phyloP scores from a whole-genome alignment of 139 green algal species.

The Eudorina sp. region DNA sequence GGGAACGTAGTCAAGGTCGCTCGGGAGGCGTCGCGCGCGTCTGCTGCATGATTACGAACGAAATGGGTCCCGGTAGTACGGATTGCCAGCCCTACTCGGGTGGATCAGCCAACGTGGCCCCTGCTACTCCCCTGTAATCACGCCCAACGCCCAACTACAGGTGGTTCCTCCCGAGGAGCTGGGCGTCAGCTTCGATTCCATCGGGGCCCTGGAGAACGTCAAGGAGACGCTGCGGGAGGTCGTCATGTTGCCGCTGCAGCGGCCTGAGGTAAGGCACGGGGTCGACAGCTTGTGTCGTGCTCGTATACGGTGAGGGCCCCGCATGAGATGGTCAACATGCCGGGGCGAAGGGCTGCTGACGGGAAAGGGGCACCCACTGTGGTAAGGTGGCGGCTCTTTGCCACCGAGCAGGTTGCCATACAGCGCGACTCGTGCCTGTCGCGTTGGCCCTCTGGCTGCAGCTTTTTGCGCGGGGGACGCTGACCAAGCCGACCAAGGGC shows the following conservation, averaged over 20 bases:
- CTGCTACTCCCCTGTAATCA: neutral
- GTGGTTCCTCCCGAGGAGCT: constrained; percentile 60
- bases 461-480: constrained; percentile 77
- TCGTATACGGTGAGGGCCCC: no score
- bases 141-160: neutral
- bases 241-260: constrained; percentile 82
- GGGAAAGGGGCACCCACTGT: no score
- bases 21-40: no score
- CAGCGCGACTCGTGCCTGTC: no score
- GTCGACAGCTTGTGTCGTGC: neutral
- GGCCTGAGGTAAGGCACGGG: constrained; percentile 50
- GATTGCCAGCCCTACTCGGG: no score
- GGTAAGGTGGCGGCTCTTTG: no score
- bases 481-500: constrained; percentile 80
- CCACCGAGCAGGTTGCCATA: no score
- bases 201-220: constrained; percentile 69
- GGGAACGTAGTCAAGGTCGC: no score
- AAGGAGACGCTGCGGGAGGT: constrained; percentile 75
- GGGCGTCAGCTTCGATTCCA: constrained; percentile 69
- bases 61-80: no score
- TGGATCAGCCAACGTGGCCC: neutral
- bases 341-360: no score
- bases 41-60: no score
- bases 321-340: no score
- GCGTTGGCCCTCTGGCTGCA: constrained; percentile 52